Evolutionary conservation across 2,329 filamentous ascomycete species (phyloP), one percentile per base, ranked within the genome.

Genomic region (Fusarium stilboides): DNA sequence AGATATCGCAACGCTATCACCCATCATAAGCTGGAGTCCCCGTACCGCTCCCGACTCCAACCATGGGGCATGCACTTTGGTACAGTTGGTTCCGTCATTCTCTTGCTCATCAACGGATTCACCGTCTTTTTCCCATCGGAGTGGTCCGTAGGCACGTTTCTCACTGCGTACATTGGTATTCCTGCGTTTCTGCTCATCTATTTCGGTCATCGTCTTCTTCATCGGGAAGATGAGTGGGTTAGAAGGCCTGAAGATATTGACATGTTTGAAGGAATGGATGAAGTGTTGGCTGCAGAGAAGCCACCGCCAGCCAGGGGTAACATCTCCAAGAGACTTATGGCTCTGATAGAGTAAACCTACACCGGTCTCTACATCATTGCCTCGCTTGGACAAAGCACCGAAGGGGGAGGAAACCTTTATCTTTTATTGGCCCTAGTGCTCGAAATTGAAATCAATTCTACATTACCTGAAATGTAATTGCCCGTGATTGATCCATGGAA

Each of bases 21-120:
- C 10, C 37, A 44, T 45, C 26, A 45, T 10, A 45, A 44, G 19
- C 34, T 24, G 17, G 34, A 36, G 15, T 36, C 34, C 10, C 34
- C 34, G 15, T 36, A 36, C 34, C 34, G 17, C 34, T 36, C 34
- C 8, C 34, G 34, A 12, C 34, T 36, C 14, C 34, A 36, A 14
- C 34, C 34, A 36, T 36, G 34, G 34, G 34, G 34, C 15, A 36
- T 36, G 34, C 14, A 36, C 15, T 36, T 36, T 36, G 34, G 34
- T 9, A 36, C 17, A 14, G 7, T 36, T 17, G 53, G 44, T 5
- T 65, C 62, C 8, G 22, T 44, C 2, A 20, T 65, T 34, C 79
- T 91, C 24, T 80, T 80, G 3, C 75, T 91, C 3, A 83, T 90
- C 72, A 91, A 90, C 65, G 89, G 89, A 2, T 91, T 91, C 74